These are phyloP conservation scores for Tuber magnatum DNA, from an alignment of 495 filamentous ascomycete species.

Conservation along the genomic window DNA sequence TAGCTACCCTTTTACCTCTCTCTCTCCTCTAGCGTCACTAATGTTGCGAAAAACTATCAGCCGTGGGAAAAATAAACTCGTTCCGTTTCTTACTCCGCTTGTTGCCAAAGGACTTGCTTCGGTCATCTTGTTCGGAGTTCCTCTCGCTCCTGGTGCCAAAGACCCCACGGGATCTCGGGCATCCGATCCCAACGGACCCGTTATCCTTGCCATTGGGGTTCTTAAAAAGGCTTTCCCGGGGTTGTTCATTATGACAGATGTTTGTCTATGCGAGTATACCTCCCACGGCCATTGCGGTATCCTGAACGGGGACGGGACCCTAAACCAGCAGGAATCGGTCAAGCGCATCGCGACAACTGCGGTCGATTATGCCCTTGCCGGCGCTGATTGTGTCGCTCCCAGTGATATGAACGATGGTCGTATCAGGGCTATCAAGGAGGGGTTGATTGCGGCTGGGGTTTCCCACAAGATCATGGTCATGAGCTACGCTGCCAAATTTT, in stretches of 20 bases:
- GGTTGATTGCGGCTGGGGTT: slow-evolving; percentile 83
- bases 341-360: slow-evolving; percentile 91
- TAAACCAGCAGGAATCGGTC: slow-evolving; percentile 87
- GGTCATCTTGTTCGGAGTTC: slow-evolving; percentile 94
- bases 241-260: slow-evolving; percentile 83
- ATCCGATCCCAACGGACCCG: slow-evolving; percentile 86
- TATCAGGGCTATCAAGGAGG: slow-evolving; percentile 91
- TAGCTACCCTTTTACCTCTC: slow-evolving; percentile 1
- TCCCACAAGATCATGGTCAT: slow-evolving; percentile 84
- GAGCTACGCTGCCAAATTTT: slow-evolving; percentile 97
- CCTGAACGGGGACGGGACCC: slow-evolving; percentile 76
- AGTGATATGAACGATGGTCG: slow-evolving; percentile 99
- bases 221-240: slow-evolving; percentile 75
- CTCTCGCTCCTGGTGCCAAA: slow-evolving; percentile 67
- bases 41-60: slow-evolving; percentile 39
- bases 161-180: slow-evolving; percentile 89
- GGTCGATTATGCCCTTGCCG: slow-evolving; percentile 82
- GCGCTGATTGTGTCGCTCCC: slow-evolving; percentile 92
- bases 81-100: slow-evolving; percentile 77
- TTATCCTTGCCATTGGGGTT: slow-evolving; percentile 74
- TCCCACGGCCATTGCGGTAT: slow-evolving; percentile 98
- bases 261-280: slow-evolving; percentile 97
- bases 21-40: slow-evolving; percentile 4
- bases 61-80: slow-evolving; percentile 74
- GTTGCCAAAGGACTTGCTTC: slow-evolving; percentile 80